Conservation (phyloP, 768 basidiomycete genomes). For the Agrocybe praecox region DNA sequence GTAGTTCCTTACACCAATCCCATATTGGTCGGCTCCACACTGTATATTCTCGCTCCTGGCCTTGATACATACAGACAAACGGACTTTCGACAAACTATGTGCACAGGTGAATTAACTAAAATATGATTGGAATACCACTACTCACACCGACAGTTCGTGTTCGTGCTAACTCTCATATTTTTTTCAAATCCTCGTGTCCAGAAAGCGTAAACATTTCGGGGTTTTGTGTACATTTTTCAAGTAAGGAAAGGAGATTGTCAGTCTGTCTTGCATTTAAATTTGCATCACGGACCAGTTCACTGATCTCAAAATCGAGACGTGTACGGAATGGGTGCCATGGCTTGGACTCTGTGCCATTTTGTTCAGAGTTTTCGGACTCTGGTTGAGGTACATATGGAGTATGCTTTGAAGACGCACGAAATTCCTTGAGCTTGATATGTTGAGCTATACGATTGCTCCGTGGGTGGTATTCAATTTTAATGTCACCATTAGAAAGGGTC, state of each 20-base stretch:
- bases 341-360: neutral
- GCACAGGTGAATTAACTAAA: too few species aligned
- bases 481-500: neutral
- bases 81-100: constrained; percentile 1
- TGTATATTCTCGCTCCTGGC: neutral
- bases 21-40: constrained; percentile 8
- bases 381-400: too few species aligned
- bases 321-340: constrained; percentile 31
- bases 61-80: constrained; percentile 4
- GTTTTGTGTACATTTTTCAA: neutral
- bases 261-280: constrained; percentile 4
- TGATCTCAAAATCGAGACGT: constrained; percentile 27
- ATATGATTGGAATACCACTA: neutral
- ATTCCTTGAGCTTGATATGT: neutral
- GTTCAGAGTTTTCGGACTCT: neutral
- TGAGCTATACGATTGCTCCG: neutral
- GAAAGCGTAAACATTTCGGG: neutral
- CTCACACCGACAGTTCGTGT: neutral
- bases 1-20: constrained; percentile 19
- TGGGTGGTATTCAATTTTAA: neutral
- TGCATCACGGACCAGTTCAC: neutral
- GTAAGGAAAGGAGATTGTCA: neutral
- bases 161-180: neutral
- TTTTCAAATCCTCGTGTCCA: neutral
- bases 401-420: too few species aligned